Base-by-base conservation (phyloP, 2,329 filamentous ascomycete genomes). In the Aspergillus hortae region DNA sequence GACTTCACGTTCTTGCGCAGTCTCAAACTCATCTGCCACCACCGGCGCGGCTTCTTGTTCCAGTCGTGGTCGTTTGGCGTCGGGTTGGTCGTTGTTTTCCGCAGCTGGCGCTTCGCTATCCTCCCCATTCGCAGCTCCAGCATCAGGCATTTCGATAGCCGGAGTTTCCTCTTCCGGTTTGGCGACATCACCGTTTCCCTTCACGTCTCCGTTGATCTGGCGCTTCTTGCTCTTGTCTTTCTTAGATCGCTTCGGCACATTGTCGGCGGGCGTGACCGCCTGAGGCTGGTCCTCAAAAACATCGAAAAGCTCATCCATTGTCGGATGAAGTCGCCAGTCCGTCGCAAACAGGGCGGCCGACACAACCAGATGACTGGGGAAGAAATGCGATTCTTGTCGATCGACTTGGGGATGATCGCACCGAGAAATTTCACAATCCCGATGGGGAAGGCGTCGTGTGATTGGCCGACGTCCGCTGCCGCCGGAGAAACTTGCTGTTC, bases 21-120 rank as follows among this genome's bases (percentile, higher is more conserved):
- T 97, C 76, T 97, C 86, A 71, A 99, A 99, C 11, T 87, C 85
- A 75, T 99, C 94, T 17, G 92, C 91, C 62, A 97, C 83, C 44
- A 97, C 86, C 4, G 92, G 90, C 56, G 87, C 87, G 9, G 83
- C 83, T 63, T 87, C 88, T 49, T 79, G 75, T 56, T 85, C 80
- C 53, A 74, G 65, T 58, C 77, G 73, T 57, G 69, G 71, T 45
- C 77, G 74, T 63, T 79, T 80, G 54, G 68, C 66, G 55, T 70
- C 74, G 47, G 70, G 76, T 56, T 67, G 71, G 46, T 71, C 63
- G 30, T 69, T 70, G 43, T 66, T 58, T 12, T 65, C 56, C 25
- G 56, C 51, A 11, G 56, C 53, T 12, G 59, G 53, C 11, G 54
- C 49, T 21, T 57, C 60, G 6, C 44, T 41, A 25, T 58, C 56